These are phyloP conservation scores for Fragilaria radians DNA, from an alignment of 108 stramenopile genomes.

Conservation along the genomic window DNA sequence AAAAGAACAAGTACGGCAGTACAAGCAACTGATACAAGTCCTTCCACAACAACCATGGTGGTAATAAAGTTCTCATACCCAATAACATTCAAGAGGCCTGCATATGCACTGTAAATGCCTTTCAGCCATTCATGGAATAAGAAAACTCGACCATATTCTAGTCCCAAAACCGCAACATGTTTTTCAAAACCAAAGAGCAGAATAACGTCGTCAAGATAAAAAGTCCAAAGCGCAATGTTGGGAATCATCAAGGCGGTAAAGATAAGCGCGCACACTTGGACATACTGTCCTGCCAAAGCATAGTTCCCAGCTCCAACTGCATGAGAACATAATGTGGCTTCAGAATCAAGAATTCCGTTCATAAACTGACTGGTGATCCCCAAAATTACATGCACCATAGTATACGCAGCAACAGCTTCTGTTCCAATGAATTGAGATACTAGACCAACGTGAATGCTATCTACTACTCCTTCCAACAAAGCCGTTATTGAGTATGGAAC, in stretches of 20 bases:
- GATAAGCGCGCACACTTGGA: constrained; percentile 37
- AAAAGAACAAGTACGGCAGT: background rate
- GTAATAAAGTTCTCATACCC: constrained; percentile 35
- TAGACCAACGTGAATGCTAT: constrained; percentile 27
- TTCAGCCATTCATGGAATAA: constrained; percentile 30
- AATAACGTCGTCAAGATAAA: constrained; percentile 36
- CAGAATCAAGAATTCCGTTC: constrained; percentile 38
- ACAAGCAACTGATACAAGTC: background rate
- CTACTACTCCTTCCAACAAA: constrained; percentile 27
- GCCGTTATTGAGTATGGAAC: constrained; percentile 36
- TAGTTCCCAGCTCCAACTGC: constrained; percentile 12
- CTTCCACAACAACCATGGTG: background rate
- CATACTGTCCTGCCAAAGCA: constrained; percentile 32
- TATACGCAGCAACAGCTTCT: constrained; percentile 39
- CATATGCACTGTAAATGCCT: constrained; percentile 22
- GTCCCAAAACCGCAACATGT: constrained; percentile 22
- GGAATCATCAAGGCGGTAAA: constrained; percentile 25
- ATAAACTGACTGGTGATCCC: constrained; percentile 40
- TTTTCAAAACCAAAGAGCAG: constrained; percentile 24
- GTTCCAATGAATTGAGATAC: constrained; percentile 45
- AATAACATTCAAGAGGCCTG: constrained; percentile 35
- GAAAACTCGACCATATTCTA: constrained; percentile 24
- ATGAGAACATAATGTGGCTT: constrained; percentile 27
- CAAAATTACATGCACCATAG: constrained; percentile 34
- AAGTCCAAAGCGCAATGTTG: constrained; percentile 30